These are phyloP conservation scores for Phytopythium vexans DNA, from an alignment of 352 stramenopile genomes.

Conservation along the genomic window DNA sequence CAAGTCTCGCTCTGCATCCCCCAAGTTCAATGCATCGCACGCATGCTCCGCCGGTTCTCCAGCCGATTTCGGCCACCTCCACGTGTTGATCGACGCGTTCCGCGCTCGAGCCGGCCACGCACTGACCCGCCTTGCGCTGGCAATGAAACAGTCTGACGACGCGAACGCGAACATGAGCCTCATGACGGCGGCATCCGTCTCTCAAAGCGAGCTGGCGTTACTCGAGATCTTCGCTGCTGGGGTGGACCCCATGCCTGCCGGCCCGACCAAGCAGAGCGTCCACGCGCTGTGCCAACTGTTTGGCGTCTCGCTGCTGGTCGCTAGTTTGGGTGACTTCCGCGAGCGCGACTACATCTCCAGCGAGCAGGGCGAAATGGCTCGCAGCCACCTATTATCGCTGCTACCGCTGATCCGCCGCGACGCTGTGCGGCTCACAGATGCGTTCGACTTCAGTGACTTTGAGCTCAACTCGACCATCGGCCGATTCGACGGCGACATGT, in stretches of 20 bases:
- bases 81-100: conserved; percentile 14
- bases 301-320: conserved; percentile 31
- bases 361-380: conserved; percentile 29
- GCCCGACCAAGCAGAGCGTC: conserved; percentile 31
- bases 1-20: conserved; percentile 11
- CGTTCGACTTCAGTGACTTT: conserved; percentile 52
- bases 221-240: conserved; percentile 37
- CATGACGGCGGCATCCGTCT: conserved; percentile 36
- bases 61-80: conserved; percentile 17
- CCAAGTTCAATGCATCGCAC: no score
- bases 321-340: conserved; percentile 44
- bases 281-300: conserved; percentile 35
- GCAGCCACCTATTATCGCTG: conserved; percentile 27
- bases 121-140: conserved; percentile 17
- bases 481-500: conserved; percentile 52
- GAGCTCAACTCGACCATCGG: conserved; percentile 59
- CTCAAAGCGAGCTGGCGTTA: conserved; percentile 46
- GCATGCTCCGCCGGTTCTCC: background rate
- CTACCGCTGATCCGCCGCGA: conserved; percentile 36
- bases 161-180: conserved; percentile 20
- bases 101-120: conserved; percentile 18
- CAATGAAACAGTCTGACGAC: conserved; percentile 14
- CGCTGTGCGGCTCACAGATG: conserved; percentile 35
- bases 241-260: conserved; percentile 21
- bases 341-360: conserved; percentile 43